Evolutionary conservation across 441 rosid genomes (phyloP).

Genomic region (Gossypium gossypioides): DNA sequence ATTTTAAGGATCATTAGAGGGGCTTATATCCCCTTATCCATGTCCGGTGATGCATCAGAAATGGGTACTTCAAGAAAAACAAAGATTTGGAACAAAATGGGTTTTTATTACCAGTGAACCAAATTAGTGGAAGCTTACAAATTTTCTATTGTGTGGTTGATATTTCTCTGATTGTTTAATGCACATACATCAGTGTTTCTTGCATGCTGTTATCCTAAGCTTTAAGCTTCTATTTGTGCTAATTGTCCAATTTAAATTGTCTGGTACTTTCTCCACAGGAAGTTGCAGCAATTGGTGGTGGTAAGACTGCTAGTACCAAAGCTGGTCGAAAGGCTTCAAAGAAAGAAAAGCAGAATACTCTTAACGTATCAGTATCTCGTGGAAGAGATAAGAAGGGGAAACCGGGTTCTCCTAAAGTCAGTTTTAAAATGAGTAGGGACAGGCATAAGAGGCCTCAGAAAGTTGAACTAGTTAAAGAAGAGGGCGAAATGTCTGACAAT

Average conservation of each 20-base stretch:
- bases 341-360: slow-evolving; percentile 48
- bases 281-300: slow-evolving; percentile 70
- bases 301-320: slow-evolving; percentile 52
- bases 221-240: neutral
- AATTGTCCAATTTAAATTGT: neutral
- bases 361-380: slow-evolving; percentile 30
- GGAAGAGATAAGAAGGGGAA: slow-evolving; percentile 48
- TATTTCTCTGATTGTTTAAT: neutral
- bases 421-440: slow-evolving; percentile 32
- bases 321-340: slow-evolving; percentile 61
- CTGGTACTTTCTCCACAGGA: slow-evolving; percentile 39
- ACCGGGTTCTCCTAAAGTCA: slow-evolving; percentile 33
- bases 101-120: neutral
- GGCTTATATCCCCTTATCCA: neutral
- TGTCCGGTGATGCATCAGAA: neutral
- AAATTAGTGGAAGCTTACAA: neutral
- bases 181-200: neutral
- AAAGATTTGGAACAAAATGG: neutral
- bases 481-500: slow-evolving; percentile 97
- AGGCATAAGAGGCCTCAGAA: slow-evolving; percentile 50
- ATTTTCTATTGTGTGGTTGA: neutral
- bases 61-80: neutral
- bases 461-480: slow-evolving; percentile 84
- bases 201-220: neutral
- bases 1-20: neutral